Percentiles rank a stretch among this genome's conserved stretches.
phyloP scores from a whole-genome alignment of 257 asterid genomes.

The Anisodus acutangulus region DNA sequence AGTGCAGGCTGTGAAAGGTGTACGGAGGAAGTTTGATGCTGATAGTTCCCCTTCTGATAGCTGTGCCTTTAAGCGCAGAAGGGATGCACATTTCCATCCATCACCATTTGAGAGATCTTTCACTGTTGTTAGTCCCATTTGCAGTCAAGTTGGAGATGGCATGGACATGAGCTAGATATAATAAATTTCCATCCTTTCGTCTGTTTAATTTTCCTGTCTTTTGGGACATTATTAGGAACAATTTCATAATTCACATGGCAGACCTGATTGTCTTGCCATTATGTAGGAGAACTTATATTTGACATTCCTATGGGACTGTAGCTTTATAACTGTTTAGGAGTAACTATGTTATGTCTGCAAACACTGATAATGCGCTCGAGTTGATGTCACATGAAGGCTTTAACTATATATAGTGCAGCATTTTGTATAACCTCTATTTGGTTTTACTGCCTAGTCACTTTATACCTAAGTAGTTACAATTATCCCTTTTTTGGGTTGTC shows the following conservation, averaged over 20 bases:
- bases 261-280: slow-evolving; percentile 56
- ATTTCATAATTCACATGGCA: slow-evolving; percentile 53
- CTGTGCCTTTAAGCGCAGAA: slow-evolving; percentile 86
- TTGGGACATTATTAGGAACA: slow-evolving; percentile 48
- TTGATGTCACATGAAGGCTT: slow-evolving; percentile 31
- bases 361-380: slow-evolving; percentile 41
- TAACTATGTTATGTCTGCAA: slow-evolving; percentile 49
- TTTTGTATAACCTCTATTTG: slow-evolving; percentile 11
- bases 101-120: slow-evolving; percentile 91
- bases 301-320: slow-evolving; percentile 51
- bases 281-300: slow-evolving; percentile 68
- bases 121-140: slow-evolving; percentile 76
- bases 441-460: background rate
- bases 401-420: slow-evolving; percentile 26
- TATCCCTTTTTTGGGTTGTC: background rate
- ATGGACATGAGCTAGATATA: slow-evolving; percentile 82
- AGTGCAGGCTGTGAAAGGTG: slow-evolving; percentile 88
- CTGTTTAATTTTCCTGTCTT: slow-evolving; percentile 41
- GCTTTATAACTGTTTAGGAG: slow-evolving; percentile 56
- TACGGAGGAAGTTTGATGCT: slow-evolving; percentile 88
- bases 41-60: slow-evolving; percentile 67
- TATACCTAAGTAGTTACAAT: background rate
- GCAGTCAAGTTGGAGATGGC: slow-evolving; percentile 89
- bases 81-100: slow-evolving; percentile 81
- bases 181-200: slow-evolving; percentile 42